A percentile compares a stretch with the other conserved stretches of the same genome.
These are phyloP conservation scores for Microcera coccophila DNA, from an alignment of 2,329 filamentous ascomycete genomes.

Conservation along the genomic window DNA sequence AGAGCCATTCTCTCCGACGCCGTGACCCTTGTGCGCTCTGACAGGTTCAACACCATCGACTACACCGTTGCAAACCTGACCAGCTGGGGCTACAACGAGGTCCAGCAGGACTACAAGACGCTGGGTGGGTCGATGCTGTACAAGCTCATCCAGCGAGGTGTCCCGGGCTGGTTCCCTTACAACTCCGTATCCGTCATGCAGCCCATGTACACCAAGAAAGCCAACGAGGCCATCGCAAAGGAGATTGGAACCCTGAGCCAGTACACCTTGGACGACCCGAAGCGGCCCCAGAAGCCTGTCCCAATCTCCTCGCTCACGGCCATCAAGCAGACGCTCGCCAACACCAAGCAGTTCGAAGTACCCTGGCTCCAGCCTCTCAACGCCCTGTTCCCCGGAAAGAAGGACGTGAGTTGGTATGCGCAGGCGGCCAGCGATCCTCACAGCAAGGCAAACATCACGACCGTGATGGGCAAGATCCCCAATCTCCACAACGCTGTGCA, in stretches of 20 bases:
- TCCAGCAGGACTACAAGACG: slow-evolving; percentile 34
- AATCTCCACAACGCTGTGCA: slow-evolving; percentile 30
- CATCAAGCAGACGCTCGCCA: slow-evolving; percentile 32
- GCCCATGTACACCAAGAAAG: slow-evolving; percentile 43
- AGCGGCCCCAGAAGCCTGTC: slow-evolving; percentile 30
- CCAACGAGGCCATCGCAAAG: slow-evolving; percentile 37
- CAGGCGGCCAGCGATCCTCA: slow-evolving; percentile 32
- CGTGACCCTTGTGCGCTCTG: slow-evolving; percentile 64
- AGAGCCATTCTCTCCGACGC: slow-evolving; percentile 68
- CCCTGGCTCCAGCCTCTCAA: slow-evolving; percentile 34
- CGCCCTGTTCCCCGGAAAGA: slow-evolving; percentile 34
- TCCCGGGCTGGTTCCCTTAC: slow-evolving; percentile 42
- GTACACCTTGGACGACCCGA: slow-evolving; percentile 34
- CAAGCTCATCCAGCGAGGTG: slow-evolving; percentile 43
- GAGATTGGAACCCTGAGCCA: slow-evolving; percentile 36
- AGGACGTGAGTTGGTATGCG: slow-evolving; percentile 38
- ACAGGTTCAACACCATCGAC: slow-evolving; percentile 59
- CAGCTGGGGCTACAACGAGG: slow-evolving; percentile 23
- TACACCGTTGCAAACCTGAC: slow-evolving; percentile 30
- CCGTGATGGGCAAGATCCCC: slow-evolving; percentile 34
- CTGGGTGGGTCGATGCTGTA: slow-evolving; percentile 43
- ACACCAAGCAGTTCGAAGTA: slow-evolving; percentile 31
- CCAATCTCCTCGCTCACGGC: slow-evolving; percentile 22
- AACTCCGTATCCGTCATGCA: slow-evolving; percentile 45
- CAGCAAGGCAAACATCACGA: slow-evolving; percentile 30